Base-by-base conservation (phyloP, 148 eudicot species). In the Chenopodium album region DNA sequence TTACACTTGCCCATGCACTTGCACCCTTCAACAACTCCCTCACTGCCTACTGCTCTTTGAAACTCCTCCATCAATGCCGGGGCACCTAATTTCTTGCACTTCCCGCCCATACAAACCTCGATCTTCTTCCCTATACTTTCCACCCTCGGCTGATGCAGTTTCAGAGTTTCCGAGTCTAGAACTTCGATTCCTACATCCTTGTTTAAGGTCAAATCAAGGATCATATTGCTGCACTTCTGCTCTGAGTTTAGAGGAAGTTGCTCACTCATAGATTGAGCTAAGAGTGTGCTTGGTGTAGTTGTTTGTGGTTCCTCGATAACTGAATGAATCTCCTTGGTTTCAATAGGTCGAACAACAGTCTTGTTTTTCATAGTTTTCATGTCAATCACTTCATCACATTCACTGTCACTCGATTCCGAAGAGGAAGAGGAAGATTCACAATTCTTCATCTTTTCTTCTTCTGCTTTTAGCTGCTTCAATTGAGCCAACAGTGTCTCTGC, bases 1-100 rank as follows among this genome's bases (percentile, higher is more conserved):
- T 88, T 89, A 82, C 98, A 95, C 79, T 95, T 95, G 1, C 98
- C 98, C 98, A 95, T 85, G 80, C 98, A 95, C 86, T 93, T 95
- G 87, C 98, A 93, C 10, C 92, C 94, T n/a, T 85, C 90, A 20
- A 88, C 98, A 2, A 80, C 84, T 63, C 79, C 92, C 71, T 86
- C 89, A 12, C 73, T 82, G 6, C 94, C 97, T 20, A 88, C 76
- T 32, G 83, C 91, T 72, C 80, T 89, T 78, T 82, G 88, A 56
- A 95, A 92, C 79, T 91, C 92, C 41, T 88, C 91, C 73, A 93
- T 73, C 83, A 95, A 41, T 9, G 82, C 80, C 0, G 80, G 90
- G 63, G 87, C 88, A 0, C 98, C 98, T 9, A 88, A 88, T 83
- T 89, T 95, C 90, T 87, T 92, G 84, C 98, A 95, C 79, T 95